These are phyloP conservation scores for Beauveria medogensis DNA, from an alignment of 2,329 filamentous ascomycete genomes.

Conservation along the genomic window DNA sequence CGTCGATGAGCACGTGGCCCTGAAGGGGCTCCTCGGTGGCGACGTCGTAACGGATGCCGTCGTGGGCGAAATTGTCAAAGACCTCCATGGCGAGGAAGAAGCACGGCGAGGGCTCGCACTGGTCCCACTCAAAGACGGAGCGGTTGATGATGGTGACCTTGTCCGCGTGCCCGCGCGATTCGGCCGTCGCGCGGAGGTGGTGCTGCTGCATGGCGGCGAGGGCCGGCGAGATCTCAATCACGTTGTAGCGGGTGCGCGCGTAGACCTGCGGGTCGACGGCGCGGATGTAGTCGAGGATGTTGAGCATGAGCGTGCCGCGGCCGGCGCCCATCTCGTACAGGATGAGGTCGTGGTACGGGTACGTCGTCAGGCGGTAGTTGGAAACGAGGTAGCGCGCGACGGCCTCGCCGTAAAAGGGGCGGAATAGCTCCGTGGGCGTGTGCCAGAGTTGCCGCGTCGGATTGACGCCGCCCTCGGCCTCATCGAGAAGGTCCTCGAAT, in stretches of 20 bases:
- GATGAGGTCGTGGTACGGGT: slow-evolving; percentile 92
- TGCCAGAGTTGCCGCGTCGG: slow-evolving; percentile 91
- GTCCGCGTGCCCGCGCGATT: slow-evolving; percentile 65
- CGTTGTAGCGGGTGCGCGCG: slow-evolving; percentile 82
- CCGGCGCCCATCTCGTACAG: slow-evolving; percentile 99
- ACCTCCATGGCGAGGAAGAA: slow-evolving; percentile 98
- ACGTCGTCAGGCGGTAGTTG: slow-evolving; percentile 91
- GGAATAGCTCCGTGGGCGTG: slow-evolving; percentile 93
- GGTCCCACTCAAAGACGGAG: slow-evolving; percentile 90
- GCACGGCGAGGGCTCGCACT: slow-evolving; percentile 82
- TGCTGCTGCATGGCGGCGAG: slow-evolving; percentile 71
- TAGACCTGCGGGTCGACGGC: slow-evolving; percentile 86
- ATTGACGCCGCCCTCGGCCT: slow-evolving; percentile 51
- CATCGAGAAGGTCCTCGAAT: slow-evolving; percentile 85
- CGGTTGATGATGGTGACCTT: slow-evolving; percentile 93
- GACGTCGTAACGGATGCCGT: slow-evolving; percentile 84
- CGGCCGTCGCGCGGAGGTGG: slow-evolving; percentile 58
- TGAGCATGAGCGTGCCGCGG: slow-evolving; percentile 95
- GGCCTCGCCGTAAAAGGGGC: slow-evolving; percentile 92
- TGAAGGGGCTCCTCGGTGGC: slow-evolving; percentile 76
- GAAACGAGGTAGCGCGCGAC: slow-evolving; percentile 92
- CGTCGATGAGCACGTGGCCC: slow-evolving; percentile 79
- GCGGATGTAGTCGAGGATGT: slow-evolving; percentile 94
- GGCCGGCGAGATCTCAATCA: slow-evolving; percentile 87
- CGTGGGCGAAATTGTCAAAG: slow-evolving; percentile 97